Evolutionary conservation across 2,329 filamentous ascomycete genomes (phyloP).

Genomic region (Aspergillus sp.): DNA sequence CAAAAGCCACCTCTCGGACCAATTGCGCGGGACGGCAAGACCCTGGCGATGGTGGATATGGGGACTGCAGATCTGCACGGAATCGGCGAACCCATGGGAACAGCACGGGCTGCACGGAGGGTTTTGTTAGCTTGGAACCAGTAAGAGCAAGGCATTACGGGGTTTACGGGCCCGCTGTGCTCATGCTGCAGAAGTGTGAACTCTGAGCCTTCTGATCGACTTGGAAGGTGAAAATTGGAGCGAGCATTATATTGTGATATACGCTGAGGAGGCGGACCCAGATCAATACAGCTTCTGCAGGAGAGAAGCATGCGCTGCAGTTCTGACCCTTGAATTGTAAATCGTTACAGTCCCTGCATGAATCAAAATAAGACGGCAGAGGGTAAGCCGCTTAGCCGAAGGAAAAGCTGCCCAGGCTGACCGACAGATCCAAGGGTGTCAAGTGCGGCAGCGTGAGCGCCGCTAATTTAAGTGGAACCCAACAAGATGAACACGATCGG

Average conservation of each 20-base stretch:
- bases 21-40: constrained; percentile 6
- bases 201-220: not conserved
- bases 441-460: not conserved
- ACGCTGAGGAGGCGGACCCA: not conserved
- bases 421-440: not conserved
- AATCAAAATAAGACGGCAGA: not conserved
- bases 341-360: too few species aligned
- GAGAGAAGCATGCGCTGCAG: not conserved
- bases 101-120: not conserved
- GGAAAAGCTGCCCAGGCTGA: not conserved
- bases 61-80: constrained; percentile 4
- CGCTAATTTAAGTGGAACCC: not conserved
- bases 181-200: not conserved
- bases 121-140: not conserved
- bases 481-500: constrained; percentile 2
- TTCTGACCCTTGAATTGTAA: too few species aligned
- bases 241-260: not conserved
- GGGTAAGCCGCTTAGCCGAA: not conserved
- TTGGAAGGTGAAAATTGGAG: not conserved
- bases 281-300: too few species aligned
- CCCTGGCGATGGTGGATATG: constrained; percentile 1
- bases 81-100: constrained; percentile 1
- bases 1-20: not conserved
- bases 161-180: not conserved
- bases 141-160: not conserved